Base-by-base conservation (phyloP, 305 asterid genomes). In the Fraxinus greggii region DNA sequence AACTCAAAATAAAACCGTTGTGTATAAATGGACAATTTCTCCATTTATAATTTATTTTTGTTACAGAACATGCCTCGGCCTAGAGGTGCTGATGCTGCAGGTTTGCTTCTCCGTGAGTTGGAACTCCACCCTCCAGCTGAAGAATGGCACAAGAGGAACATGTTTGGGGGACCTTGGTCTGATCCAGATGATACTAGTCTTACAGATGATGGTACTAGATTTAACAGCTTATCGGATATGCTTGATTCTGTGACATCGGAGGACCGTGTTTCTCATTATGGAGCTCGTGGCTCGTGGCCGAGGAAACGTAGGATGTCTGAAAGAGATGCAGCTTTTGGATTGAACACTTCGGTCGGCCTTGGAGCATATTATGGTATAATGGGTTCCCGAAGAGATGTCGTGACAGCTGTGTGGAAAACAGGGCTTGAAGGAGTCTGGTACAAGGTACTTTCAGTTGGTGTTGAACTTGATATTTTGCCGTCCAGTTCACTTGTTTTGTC, bases 11-110 rank as follows among this genome's bases (percentile, higher is more conserved):
- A 31, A 59, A 17, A 35, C 17, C 17, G 5, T 56, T 15, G 51
- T 61, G 23, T 31, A 38, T 78, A 75, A 51, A 17, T 69, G 75
- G 24, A 17, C 38, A 26, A 19, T 9, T 70, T 76, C 76, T 78
- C 85, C 17, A 69, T 83, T 45, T 48, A 77, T 76, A 73, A 69
- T 65, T 72, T 32, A 7, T 23, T 42, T 15, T 73, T 78, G 79
- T 75, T 78, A 85, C 90, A 96, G 99, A 94, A 93, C 85, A 96
- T 96, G 99, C 99, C 99, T 33, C 94, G 99, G 75, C 99, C 99
- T 31, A 94, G 98, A 89, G 99, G 99, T 85, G 98, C 98, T 76
- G 99, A 96, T 90, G 99, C 98, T 10, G 99, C 99, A 26, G 99
- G 99, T 80, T 83, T 96, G 86, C 94, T 96, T 73, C 94, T 94